Conservation (phyloP, 2,329 filamentous ascomycete genomes). For the Verticillium nonalfalfae region DNA sequence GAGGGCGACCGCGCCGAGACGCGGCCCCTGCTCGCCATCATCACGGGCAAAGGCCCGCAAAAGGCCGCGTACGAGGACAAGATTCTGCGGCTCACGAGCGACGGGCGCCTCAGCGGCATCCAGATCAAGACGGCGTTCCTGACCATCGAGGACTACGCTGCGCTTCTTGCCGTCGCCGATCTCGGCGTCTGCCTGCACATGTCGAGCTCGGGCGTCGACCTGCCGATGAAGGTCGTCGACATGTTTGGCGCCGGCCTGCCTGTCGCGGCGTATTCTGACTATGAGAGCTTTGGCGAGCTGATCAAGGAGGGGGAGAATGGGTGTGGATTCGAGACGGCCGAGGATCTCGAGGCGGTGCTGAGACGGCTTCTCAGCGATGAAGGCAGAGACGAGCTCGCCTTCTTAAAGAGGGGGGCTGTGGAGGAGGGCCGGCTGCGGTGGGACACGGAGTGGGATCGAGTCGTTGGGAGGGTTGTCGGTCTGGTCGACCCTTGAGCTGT, state of each 20-base stretch:
- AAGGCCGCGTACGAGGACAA: conserved; percentile 66
- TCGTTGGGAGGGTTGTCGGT: conserved; percentile 68
- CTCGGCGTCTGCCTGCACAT: conserved; percentile 88
- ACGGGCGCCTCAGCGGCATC: conserved; percentile 61
- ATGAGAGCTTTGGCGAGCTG: conserved; percentile 86
- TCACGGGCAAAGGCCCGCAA: conserved; percentile 89
- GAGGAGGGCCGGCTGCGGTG: conserved; percentile 72
- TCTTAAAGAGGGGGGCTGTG: conserved; percentile 62
- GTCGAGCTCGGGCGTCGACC: conserved; percentile 87
- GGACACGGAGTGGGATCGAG: conserved; percentile 88
- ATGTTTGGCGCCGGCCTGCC: conserved; percentile 96
- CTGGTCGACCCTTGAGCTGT: conserved; percentile 20
- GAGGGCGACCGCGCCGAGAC: conserved; percentile 27
- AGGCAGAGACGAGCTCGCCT: conserved; percentile 47
- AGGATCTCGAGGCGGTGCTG: conserved; percentile 59
- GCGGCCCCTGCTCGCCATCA: conserved; percentile 73
- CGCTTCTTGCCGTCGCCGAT: conserved; percentile 76
- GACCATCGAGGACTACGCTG: conserved; percentile 75
- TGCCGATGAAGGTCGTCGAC: conserved; percentile 99
- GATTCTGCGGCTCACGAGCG: conserved; percentile 54
- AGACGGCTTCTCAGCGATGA: conserved; percentile 52
- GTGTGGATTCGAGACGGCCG: conserved; percentile 69
- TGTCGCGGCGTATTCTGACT: conserved; percentile 78
- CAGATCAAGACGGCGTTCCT: conserved; percentile 80
- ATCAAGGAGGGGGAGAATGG: conserved; percentile 84